Evolutionary conservation across 1,139 yeast species (phyloP).

Genomic region (Pichia sp.): DNA sequence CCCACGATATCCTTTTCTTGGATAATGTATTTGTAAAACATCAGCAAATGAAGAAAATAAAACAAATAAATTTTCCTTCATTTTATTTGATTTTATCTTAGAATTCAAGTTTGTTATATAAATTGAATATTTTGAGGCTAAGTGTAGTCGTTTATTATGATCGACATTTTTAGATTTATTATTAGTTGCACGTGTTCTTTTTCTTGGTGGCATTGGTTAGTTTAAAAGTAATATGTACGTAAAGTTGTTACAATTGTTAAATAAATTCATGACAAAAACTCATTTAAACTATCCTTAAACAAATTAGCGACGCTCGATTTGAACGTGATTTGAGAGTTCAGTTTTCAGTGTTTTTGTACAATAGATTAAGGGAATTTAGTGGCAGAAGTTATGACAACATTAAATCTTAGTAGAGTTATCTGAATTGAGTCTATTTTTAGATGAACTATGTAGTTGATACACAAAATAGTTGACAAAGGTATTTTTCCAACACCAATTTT

Average conservation of each 20-base stretch:
- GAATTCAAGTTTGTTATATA: conserved; percentile 65
- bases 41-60: conserved; percentile 66
- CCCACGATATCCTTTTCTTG: conserved; percentile 53
- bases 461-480: too few relatives aligned
- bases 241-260: too few relatives aligned
- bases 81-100: conserved; percentile 40
- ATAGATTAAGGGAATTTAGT: too few relatives aligned
- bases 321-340: neutral
- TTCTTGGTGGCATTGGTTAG: conserved; percentile 13
- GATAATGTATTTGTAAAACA: conserved; percentile 48
- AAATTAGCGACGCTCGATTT: neutral
- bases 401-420: too few relatives aligned
- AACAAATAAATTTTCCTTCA: conserved; percentile 53
- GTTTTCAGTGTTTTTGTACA: too few relatives aligned
- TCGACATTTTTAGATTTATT: neutral
- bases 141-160: conserved; percentile 6
- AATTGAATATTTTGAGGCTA: conserved; percentile 32
- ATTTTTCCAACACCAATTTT: too few relatives aligned
- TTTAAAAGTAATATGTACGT: neutral
- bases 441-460: too few relatives aligned
- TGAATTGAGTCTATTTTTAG: too few relatives aligned
- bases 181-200: conserved; percentile 5
- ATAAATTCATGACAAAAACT: neutral
- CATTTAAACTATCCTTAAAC: neutral
- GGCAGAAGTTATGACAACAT: too few relatives aligned